phyloP scores from a whole-genome alignment of 2,329 filamentous ascomycete species.

The Sporothrix phasma region DNA sequence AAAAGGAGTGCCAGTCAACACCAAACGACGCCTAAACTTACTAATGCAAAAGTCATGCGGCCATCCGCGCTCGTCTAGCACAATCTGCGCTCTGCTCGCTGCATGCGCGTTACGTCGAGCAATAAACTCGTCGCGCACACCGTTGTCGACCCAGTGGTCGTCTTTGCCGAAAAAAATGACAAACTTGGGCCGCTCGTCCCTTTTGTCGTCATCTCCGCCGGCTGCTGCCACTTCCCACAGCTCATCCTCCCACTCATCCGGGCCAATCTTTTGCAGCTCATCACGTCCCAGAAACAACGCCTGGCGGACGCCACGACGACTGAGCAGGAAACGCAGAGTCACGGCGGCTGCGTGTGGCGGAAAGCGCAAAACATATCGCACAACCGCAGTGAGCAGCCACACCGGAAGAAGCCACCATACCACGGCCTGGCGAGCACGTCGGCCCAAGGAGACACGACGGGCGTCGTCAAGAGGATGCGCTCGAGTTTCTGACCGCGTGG shows the following conservation, averaged over 20 bases:
- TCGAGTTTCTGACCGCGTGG: conserved; percentile 46
- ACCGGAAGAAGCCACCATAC: conserved; percentile 34
- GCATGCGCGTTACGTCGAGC: conserved; percentile 25
- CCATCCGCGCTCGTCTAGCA: conserved; percentile 44
- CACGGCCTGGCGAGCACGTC: conserved; percentile 33
- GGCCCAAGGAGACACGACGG: conserved; percentile 33
- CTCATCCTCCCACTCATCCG: conserved; percentile 50
- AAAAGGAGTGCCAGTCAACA: no score
- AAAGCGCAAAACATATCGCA: conserved; percentile 35
- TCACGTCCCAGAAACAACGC: conserved; percentile 48
- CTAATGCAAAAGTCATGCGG: conserved; percentile 53
- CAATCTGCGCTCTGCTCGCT: conserved; percentile 35
- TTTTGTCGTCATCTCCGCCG: neutral
- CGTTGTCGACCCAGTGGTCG: conserved; percentile 53
- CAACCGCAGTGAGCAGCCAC: conserved; percentile 32
- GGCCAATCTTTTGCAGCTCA: conserved; percentile 49
- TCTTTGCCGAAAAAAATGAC: conserved; percentile 50
- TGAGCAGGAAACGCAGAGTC: conserved; percentile 45
- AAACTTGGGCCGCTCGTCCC: conserved; percentile 36
- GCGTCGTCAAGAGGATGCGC: conserved; percentile 32
- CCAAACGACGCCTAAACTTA: conserved; percentile 27
- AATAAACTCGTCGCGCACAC: conserved; percentile 48
- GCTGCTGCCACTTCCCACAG: conserved; percentile 40
- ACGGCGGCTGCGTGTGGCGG: conserved; percentile 38
- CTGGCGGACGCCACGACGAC: conserved; percentile 49